Evolutionary conservation across 805 yeast species (phyloP).

Genomic region (Yarrowia yakushimensis): DNA sequence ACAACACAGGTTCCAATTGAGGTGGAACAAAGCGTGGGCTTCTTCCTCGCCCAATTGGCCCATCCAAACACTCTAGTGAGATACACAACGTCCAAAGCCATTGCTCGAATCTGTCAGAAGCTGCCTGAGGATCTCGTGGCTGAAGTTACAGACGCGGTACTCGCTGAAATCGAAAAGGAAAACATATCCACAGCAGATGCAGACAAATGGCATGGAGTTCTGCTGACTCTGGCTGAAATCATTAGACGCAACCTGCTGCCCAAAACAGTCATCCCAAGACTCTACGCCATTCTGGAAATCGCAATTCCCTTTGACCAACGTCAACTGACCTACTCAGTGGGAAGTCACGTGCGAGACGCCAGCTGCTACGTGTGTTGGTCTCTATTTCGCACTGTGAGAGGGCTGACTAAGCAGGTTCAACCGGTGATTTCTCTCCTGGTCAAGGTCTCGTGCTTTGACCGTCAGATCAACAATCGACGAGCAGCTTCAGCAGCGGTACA

Average conservation of each 20-base stretch:
- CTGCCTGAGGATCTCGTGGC: conserved; percentile 35
- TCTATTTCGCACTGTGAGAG: conserved; percentile 45
- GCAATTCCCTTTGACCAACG: conserved; percentile 59
- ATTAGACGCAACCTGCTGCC: conserved; percentile 33
- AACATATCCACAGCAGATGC: conserved; percentile 4
- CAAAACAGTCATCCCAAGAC: conserved; percentile 18
- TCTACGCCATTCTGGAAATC: conserved; percentile 41
- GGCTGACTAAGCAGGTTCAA: conserved; percentile 26
- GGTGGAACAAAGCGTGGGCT: conserved; percentile 2
- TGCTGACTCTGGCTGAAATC: conserved; percentile 56
- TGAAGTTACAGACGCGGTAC: conserved; percentile 38
- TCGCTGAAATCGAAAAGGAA: conserved; percentile 31
- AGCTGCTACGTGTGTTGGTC: conserved; percentile 87
- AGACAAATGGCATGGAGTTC: conserved; percentile 52
- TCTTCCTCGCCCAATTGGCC: neutral
- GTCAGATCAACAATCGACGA: conserved; percentile 68
- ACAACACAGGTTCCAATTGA: conserved; percentile 1
- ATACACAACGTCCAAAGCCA: conserved; percentile 62
- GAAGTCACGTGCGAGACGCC: conserved; percentile 75
- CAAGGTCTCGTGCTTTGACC: conserved; percentile 60
- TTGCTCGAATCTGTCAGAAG: conserved; percentile 47
- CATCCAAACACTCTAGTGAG: conserved; percentile 42
- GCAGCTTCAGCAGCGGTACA: conserved; percentile 86
- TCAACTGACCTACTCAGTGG: conserved; percentile 50
- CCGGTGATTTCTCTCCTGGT: conserved; percentile 43